Percentiles rank a stretch among this genome's conserved stretches.
phyloP scores from a whole-genome alignment of 306 rosid genomes.

The Ceratonia siliqua region DNA sequence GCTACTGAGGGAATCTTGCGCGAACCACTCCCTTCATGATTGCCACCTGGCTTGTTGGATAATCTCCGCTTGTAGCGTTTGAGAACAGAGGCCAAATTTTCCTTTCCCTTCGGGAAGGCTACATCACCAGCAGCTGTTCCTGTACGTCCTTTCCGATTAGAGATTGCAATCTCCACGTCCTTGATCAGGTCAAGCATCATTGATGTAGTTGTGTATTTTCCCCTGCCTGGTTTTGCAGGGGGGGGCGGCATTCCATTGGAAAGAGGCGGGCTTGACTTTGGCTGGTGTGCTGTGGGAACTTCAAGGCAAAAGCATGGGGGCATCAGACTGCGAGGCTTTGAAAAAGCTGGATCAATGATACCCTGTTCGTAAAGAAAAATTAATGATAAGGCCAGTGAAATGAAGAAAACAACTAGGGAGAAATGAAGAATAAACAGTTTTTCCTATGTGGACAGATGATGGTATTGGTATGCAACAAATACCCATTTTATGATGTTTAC shows the following conservation, averaged over 20 bases:
- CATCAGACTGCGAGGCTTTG: slow-evolving; percentile 72
- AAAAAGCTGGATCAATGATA: slow-evolving; percentile 71
- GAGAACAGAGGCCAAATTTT: slow-evolving; percentile 83
- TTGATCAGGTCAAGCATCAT: slow-evolving; percentile 67
- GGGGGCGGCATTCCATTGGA: slow-evolving; percentile 93
- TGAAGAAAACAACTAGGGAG: not conserved
- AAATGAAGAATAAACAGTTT: not conserved
- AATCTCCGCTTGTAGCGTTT: slow-evolving; percentile 86
- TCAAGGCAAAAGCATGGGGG: slow-evolving; percentile 88
- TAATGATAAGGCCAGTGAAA: slow-evolving; percentile 13
- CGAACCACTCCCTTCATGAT: slow-evolving; percentile 48
- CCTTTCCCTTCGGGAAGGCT: slow-evolving; percentile 90
- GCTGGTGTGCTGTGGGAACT: slow-evolving; percentile 61
- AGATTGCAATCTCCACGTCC: slow-evolving; percentile 82
- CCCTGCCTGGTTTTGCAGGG: slow-evolving; percentile 68
- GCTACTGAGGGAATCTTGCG: slow-evolving; percentile 53
- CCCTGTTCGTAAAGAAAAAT: slow-evolving; percentile 55
- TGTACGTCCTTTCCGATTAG: slow-evolving; percentile 75
- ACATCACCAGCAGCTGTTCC: slow-evolving; percentile 95
- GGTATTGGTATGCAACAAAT: not conserved
- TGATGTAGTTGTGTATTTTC: slow-evolving; percentile 74
- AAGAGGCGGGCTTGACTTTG: slow-evolving; percentile 62
- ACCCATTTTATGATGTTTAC: not conserved
- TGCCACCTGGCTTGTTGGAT: slow-evolving; percentile 59
- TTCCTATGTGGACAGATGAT: not conserved